Conservation (phyloP, 1,284 basidiomycete genomes). For the Boletus smithii region DNA sequence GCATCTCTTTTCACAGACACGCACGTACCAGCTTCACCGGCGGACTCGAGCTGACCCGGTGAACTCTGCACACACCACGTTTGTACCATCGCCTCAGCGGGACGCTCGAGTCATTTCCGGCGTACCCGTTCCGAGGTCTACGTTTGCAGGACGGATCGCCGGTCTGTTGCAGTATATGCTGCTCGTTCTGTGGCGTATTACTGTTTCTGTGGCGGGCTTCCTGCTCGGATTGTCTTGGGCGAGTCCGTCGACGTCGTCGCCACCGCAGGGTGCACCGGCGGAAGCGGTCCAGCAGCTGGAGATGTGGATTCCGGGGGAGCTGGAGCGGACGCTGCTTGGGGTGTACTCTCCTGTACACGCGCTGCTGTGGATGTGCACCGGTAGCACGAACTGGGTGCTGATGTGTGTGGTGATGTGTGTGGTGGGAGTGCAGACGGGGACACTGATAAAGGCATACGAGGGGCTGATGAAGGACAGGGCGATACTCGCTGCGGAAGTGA, state of each 20-base stretch:
- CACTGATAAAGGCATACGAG: constrained; percentile 43
- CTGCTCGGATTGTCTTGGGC: constrained; percentile 57
- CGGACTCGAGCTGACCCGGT: constrained; percentile 53
- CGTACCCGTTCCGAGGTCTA: constrained; percentile 38
- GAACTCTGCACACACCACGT: constrained; percentile 62
- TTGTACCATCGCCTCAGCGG: constrained; percentile 51
- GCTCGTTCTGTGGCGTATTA: constrained; percentile 43
- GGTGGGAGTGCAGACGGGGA: constrained; percentile 58
- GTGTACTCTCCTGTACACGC: constrained; percentile 76
- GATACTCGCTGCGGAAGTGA: constrained; percentile 74
- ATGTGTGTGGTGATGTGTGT: constrained; percentile 63
- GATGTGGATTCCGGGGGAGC: constrained; percentile 72
- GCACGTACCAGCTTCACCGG: constrained; percentile 62
- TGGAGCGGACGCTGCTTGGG: constrained; percentile 65
- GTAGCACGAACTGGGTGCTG: constrained; percentile 69
- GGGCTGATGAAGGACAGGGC: constrained; percentile 70
- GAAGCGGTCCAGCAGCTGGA: constrained; percentile 65
- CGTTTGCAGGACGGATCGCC: constrained; percentile 27
- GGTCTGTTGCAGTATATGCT: constrained; percentile 25
- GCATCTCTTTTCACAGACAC: constrained; percentile 64
- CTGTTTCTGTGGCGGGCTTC: constrained; percentile 60
- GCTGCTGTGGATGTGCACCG: constrained; percentile 68
- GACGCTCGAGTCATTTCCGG: constrained; percentile 35
- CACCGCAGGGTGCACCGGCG: constrained; percentile 42
- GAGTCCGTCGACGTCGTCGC: constrained; percentile 42